These are phyloP conservation scores for Dendrocalamus sinicus DNA, from an alignment of 176 grass and related monocot genomes.

Conservation along the genomic window DNA sequence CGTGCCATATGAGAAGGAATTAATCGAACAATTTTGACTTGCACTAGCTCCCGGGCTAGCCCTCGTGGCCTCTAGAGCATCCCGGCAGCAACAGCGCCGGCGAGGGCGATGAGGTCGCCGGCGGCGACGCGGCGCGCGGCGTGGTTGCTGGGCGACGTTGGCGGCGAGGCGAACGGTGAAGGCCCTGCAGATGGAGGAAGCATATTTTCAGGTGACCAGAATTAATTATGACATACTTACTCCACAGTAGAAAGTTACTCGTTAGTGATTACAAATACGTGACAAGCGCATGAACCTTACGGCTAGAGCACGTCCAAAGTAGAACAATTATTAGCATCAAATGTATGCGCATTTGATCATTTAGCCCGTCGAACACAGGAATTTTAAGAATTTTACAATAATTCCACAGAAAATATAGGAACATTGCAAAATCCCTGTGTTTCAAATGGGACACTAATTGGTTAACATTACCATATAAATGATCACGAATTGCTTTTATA, in stretches of 20 bases:
- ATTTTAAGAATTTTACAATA: too few species aligned
- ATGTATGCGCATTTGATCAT: too few species aligned
- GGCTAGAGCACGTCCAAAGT: not conserved
- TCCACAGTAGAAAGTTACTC: not conserved
- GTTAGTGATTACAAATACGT: not conserved
- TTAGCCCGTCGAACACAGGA: too few species aligned
- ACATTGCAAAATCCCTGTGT: too few species aligned
- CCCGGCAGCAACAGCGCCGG: not conserved
- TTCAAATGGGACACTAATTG: too few species aligned
- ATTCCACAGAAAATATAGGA: too few species aligned
- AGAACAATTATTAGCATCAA: not conserved
- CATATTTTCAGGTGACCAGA: not conserved
- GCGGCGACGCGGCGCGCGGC: conserved; percentile 21
- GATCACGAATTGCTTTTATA: too few species aligned
- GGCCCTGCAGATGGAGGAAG: conserved; percentile 6
- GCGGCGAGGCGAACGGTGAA: conserved; percentile 39
- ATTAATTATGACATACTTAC: not conserved
- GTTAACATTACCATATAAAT: too few species aligned
- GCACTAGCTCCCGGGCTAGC: not conserved
- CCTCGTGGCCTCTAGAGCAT: conserved; percentile 6
- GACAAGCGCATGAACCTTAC: not conserved
- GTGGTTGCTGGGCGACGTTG: not conserved
- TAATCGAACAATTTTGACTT: not conserved
- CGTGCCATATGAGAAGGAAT: not conserved
- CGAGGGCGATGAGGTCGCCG: conserved; percentile 7